Evolutionary conservation across 257 asterid species (phyloP).

Genomic region (Ophiorrhiza pumila): DNA sequence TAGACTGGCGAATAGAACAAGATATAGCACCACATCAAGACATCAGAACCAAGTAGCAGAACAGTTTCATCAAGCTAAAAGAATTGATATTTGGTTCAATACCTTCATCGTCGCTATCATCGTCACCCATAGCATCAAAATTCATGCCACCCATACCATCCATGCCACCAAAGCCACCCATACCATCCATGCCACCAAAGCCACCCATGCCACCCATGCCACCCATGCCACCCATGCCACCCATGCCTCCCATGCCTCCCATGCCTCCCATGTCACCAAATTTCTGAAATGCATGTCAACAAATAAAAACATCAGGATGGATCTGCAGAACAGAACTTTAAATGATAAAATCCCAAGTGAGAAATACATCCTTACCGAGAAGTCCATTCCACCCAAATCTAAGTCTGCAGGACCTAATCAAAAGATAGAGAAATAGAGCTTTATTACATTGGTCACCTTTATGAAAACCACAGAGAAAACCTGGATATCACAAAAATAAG

Average conservation of each 20-base stretch:
- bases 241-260: conserved; percentile 32
- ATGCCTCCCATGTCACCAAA: conserved; percentile 58
- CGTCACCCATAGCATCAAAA: conserved; percentile 20
- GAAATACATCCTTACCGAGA: conserved; percentile 53
- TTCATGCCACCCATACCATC: conserved; percentile 36
- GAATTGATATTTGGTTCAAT: conserved; percentile 10
- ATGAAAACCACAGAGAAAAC: not conserved
- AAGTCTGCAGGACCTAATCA: conserved; percentile 64
- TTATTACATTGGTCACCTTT: not conserved
- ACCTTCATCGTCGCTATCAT: conserved; percentile 87
- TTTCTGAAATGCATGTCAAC: conserved; percentile 45
- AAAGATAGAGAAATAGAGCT: conserved; percentile 5
- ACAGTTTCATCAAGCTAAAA: not conserved
- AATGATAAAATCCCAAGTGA: not conserved
- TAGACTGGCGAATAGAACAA: not conserved
- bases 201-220: conserved; percentile 22
- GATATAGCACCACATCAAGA: not conserved
- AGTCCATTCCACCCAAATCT: conserved; percentile 90
- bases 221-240: conserved; percentile 40
- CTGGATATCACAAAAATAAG: not conserved
- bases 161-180: conserved; percentile 30
- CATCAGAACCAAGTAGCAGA: not conserved
- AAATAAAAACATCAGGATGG: conserved; percentile 21
- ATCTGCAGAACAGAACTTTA: not conserved
- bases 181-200: conserved; percentile 31